Base-by-base conservation (phyloP, 768 basidiomycete species). In the Gloeophyllum trabeum region DNA sequence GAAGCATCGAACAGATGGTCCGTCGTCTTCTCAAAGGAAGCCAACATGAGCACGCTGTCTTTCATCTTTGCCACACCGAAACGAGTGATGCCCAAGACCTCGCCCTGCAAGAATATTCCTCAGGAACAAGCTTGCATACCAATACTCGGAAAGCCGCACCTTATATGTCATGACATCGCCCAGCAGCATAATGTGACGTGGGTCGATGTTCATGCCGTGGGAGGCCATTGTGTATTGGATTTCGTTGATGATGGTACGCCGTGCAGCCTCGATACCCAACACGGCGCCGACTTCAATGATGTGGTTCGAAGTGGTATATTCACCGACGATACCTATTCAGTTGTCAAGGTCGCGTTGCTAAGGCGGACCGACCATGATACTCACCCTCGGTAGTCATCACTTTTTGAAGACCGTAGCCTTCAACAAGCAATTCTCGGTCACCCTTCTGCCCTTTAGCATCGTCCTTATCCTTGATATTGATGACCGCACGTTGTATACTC, bases 51-150 rank as follows among this genome's bases (percentile, higher is more conserved):
- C 1, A 97, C 93, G 54, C 89, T 91, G 61, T 99, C 96, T 61
- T 98, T 98, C 91, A 98, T 98, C 67, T 97, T 97, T 5, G 93
- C 89, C 20, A 99, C 94, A 56, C 96, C 96, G 61, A 98, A 98
- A 23, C 96, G 86, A 5, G 96, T 99, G 60, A 99, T 98, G 35
- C 96, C 96, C 40, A 99, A 66, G 1, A 98, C 92, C 58, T 98
- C 94, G 34, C 96, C 96, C 88, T 93, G 56, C 16, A 21, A 1
- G n/a, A n/a, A n/a, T n/a, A n/a, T n/a, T n/a, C n/a, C n/a, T n/a
- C n/a, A n/a, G n/a, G n/a, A n/a, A n/a, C n/a, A n/a, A n/a, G 32
- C n/a, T 28, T 24, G n/a, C 3, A 36, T 5, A 34, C 32, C 14
- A 10, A 19, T 38, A 2, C 41, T 21, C 25, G 16, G 34, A 23